Evolutionary conservation across 371 early-diverging fungal species (phyloP).

Genomic region (Mucor piriformis): DNA sequence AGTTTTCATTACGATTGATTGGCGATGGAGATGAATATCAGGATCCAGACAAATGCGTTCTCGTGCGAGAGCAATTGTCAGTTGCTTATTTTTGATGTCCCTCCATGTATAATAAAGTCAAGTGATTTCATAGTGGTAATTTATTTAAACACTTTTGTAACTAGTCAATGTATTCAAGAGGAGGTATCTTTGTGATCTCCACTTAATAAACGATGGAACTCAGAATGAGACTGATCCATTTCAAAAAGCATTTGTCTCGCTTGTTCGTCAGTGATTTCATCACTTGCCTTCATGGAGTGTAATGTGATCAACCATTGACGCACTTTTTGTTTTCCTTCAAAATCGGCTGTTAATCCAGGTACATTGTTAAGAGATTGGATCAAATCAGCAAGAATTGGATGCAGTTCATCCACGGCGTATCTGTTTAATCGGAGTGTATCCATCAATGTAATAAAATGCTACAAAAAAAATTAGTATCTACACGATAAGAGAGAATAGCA

Average conservation of each 20-base stretch:
- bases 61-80: too few relatives aligned
- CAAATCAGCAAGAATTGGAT: conserved; percentile 89
- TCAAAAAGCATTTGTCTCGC: conserved; percentile 93
- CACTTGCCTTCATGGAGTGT: conserved; percentile 90
- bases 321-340: conserved; percentile 81
- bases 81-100: too few relatives aligned
- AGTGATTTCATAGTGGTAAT: too few relatives aligned
- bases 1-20: too few relatives aligned
- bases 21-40: too few relatives aligned
- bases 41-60: too few relatives aligned
- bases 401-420: conserved; percentile 89
- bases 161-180: background rate
- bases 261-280: conserved; percentile 87
- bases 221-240: conserved; percentile 76
- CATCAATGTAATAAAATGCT: conserved; percentile 92
- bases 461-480: background rate
- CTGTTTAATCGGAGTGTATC: conserved; percentile 87
- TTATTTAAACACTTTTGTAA: too few relatives aligned
- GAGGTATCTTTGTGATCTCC: conserved; percentile 41
- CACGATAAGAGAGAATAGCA: background rate
- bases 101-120: too few relatives aligned
- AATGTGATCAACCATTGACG: conserved; percentile 89
- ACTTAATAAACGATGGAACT: conserved; percentile 65
- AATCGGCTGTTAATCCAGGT: conserved; percentile 77
- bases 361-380: conserved; percentile 88